These are phyloP conservation scores for Penicillium flavigenum DNA, from an alignment of 495 filamentous ascomycete genomes.

Conservation along the genomic window DNA sequence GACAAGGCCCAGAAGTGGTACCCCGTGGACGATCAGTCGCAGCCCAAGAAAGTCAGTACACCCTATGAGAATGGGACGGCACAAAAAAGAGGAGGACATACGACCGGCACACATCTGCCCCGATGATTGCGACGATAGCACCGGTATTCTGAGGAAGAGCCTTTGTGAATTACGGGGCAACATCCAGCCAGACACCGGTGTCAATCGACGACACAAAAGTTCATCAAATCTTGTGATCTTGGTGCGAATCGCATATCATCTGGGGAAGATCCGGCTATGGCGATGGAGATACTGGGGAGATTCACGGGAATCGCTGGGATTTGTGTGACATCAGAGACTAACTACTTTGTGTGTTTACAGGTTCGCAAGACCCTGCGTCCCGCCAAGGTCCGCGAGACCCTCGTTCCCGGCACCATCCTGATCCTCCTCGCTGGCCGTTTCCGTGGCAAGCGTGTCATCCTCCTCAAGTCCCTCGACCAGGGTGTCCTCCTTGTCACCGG, in stretches of 20 bases:
- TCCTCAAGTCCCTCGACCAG: constrained; percentile 93
- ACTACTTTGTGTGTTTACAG: constrained; percentile 52
- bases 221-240: constrained; percentile 6
- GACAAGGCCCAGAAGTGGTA: constrained; percentile 99
- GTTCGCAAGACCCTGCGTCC: constrained; percentile 91
- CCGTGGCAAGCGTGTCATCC: constrained; percentile 99
- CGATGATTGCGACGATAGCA: constrained; percentile 40
- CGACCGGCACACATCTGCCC: constrained; percentile 21
- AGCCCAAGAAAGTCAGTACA: constrained; percentile 84
- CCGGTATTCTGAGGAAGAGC: constrained; percentile 22
- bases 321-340: constrained; percentile 30
- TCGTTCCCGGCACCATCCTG: constrained; percentile 89
- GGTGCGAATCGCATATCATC: constrained; percentile 15
- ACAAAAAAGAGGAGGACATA: constrained; percentile 19
- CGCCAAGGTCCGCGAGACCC: constrained; percentile 77
- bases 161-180: constrained; percentile 13
- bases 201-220: constrained; percentile 10
- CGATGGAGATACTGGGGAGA: constrained; percentile 7
- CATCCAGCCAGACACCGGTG: constrained; percentile 5
- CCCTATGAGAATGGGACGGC: constrained; percentile 24
- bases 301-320: constrained; percentile 5
- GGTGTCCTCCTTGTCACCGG: constrained; percentile 98
- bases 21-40: constrained; percentile 87
- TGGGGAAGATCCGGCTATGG: constrained; percentile 10
- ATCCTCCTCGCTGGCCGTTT: constrained; percentile 99